Evolutionary conservation across 441 rosid genomes (phyloP).

Genomic region (Gossypium gossypioides): DNA sequence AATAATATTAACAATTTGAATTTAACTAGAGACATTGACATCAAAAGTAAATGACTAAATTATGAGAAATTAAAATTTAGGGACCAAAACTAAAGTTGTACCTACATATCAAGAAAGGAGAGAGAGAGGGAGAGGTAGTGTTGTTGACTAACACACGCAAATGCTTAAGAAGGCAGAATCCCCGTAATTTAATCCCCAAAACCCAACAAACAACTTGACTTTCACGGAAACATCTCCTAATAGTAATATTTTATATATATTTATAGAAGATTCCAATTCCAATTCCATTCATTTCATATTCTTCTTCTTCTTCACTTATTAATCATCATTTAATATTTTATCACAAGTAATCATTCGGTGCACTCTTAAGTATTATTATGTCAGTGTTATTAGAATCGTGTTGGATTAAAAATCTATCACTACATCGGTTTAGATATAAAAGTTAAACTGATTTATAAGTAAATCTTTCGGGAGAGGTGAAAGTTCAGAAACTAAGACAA

Average conservation of each 20-base stretch:
- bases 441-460: too few relatives aligned
- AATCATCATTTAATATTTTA: not conserved
- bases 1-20: too few relatives aligned
- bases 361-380: too few relatives aligned
- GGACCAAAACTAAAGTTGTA: not conserved
- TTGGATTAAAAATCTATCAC: too few relatives aligned
- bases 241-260: not conserved
- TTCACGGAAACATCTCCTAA: slow-evolving; percentile 16
- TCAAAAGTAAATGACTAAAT: too few relatives aligned
- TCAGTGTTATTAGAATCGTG: too few relatives aligned
- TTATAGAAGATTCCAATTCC: slow-evolving; percentile 18
- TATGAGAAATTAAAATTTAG: not conserved
- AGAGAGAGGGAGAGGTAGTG: not conserved
- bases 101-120: not conserved
- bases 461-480: too few relatives aligned
- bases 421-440: too few relatives aligned
- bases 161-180: not conserved
- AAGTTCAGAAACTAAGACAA: too few relatives aligned
- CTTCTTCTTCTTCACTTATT: not conserved
- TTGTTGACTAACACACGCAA: slow-evolving; percentile 10
- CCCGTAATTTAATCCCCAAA: slow-evolving; percentile 13
- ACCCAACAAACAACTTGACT: slow-evolving; percentile 20
- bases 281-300: slow-evolving; percentile 9
- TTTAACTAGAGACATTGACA: too few relatives aligned
- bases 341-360: too few relatives aligned